A percentile compares a stretch with the other conserved stretches of the same genome.
Evolutionary conservation across 257 asterid species (phyloP).

Genomic region (Salvia splendens): DNA sequence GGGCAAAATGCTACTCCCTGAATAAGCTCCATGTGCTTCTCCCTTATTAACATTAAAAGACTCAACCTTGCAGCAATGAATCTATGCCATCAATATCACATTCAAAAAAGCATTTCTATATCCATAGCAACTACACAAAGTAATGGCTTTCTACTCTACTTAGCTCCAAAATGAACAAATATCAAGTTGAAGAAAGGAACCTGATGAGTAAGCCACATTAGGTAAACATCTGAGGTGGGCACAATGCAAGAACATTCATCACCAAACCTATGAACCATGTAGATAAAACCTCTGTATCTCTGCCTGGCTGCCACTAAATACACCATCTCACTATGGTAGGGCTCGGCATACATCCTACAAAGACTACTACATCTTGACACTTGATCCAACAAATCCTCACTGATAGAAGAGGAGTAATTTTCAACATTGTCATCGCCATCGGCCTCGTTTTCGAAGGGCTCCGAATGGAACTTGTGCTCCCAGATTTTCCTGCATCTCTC

Average conservation of each 20-base stretch:
- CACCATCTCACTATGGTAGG: constrained; percentile 69
- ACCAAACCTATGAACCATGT: constrained; percentile 59
- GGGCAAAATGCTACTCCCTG: constrained; percentile 37
- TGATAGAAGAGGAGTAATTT: constrained; percentile 10
- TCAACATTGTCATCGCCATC: constrained; percentile 36
- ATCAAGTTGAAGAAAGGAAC: constrained; percentile 36
- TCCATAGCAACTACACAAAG: constrained; percentile 15
- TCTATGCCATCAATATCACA: constrained; percentile 1
- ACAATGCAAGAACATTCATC: constrained; percentile 56
- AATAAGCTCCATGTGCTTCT: constrained; percentile 39
- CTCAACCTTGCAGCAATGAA: constrained; percentile 22
- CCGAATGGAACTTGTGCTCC: constrained; percentile 62
- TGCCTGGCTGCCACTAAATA: constrained; percentile 79
- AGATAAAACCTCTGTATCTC: constrained; percentile 69
- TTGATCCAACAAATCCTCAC: constrained; percentile 56
- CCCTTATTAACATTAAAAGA: constrained; percentile 22
- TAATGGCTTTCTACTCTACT: not conserved
- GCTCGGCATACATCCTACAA: constrained; percentile 53
- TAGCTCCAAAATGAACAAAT: not conserved
- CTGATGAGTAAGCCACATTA: constrained; percentile 89
- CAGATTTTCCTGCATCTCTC: constrained; percentile 76
- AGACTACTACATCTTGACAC: constrained; percentile 55
- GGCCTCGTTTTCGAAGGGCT: constrained; percentile 70
- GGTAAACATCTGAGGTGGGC: constrained; percentile 80
- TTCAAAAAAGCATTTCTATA: constrained; percentile 6